phyloP scores from a whole-genome alignment of 306 rosid species.

The Gastrolobium villosum region DNA sequence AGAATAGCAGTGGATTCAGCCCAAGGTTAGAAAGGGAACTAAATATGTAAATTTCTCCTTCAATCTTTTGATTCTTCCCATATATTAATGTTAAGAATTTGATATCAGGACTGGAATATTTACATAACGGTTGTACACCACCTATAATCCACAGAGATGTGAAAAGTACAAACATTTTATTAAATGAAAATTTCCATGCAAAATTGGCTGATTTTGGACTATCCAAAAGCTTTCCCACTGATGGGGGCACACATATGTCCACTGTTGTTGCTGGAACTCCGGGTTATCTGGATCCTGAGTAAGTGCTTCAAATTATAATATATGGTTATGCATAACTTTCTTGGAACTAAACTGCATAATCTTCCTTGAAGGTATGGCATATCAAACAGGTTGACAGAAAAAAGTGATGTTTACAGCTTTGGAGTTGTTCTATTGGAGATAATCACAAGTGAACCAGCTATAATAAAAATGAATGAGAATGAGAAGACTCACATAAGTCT shows the following conservation, averaged over 20 bases:
- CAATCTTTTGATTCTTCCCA: conserved; percentile 12
- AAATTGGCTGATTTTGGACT: conserved; percentile 67
- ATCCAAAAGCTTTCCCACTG: conserved; percentile 50
- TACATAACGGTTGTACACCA: conserved; percentile 64
- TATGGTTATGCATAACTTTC: background rate
- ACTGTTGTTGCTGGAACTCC: conserved; percentile 60
- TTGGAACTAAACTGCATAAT: background rate
- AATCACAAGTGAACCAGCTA: conserved; percentile 55
- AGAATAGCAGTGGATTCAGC: conserved; percentile 59
- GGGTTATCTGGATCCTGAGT: conserved; percentile 60
- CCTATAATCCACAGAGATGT: conserved; percentile 65
- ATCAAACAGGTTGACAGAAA: conserved; percentile 58
- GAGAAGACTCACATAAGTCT: conserved; percentile 50
- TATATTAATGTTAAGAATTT: conserved; percentile 22
- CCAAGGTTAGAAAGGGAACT: conserved; percentile 53
- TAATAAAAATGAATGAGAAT: conserved; percentile 21
- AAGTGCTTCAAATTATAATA: conserved; percentile 42
- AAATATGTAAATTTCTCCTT: conserved; percentile 1
- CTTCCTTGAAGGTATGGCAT: conserved; percentile 49
- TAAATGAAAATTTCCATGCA: conserved; percentile 54
- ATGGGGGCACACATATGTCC: conserved; percentile 48
- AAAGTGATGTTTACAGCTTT: conserved; percentile 71
- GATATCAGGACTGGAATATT: conserved; percentile 64
- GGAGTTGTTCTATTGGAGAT: conserved; percentile 65
- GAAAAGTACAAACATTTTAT: conserved; percentile 61